Base-by-base conservation (phyloP, 768 basidiomycete species). In the Russula brevipes region DNA sequence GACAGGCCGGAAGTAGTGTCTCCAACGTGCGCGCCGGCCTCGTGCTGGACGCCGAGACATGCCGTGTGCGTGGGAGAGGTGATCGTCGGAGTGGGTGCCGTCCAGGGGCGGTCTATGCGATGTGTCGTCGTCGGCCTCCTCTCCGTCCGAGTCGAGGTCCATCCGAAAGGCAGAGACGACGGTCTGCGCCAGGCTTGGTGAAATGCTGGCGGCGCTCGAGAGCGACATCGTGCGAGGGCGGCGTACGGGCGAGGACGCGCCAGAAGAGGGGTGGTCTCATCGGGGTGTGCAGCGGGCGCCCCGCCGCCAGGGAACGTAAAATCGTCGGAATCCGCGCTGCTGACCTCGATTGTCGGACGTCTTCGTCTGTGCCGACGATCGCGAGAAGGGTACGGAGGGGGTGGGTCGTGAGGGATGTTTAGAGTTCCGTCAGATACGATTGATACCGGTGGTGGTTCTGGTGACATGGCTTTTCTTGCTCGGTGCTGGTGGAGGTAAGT, bases 161-260 rank as follows among this genome's bases (percentile, higher is more conserved):
- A 77, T 74, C 5, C 80, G 78, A 69, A 90, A 87, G n/a, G 91
- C 78, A 0, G 87, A 88, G 4, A 86, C 69, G 42, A 91, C 73
- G 0, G 86, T 90, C 39, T 87, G 89, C 5, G 83, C 81, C 9
- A 91, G 75, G 2, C 86, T 88, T 5, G 85, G 86, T 2, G 85
- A 80, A 12, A 73, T 77, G 3, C 86, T 88, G 7, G 71, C 63
- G 0, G 76, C 73, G 2, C 80, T 81, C 19, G 73, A 68, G 45
- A 78, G 77, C 2, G 88, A 90, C 57, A 79, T 69, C 2, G 88
- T 81, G 33, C 86, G 81, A 52, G 77, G 79, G 12, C 87, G 63
- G 74, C 17, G 65, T 44, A 62, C 62, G 38, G 54, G 68, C 24
- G 49, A 63, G 51, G 62, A 46, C 31, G 59, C 60, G 30, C 63